These are phyloP conservation scores for Euryodendron excelsum DNA, from an alignment of 148 eudicot genomes.

Conservation along the genomic window DNA sequence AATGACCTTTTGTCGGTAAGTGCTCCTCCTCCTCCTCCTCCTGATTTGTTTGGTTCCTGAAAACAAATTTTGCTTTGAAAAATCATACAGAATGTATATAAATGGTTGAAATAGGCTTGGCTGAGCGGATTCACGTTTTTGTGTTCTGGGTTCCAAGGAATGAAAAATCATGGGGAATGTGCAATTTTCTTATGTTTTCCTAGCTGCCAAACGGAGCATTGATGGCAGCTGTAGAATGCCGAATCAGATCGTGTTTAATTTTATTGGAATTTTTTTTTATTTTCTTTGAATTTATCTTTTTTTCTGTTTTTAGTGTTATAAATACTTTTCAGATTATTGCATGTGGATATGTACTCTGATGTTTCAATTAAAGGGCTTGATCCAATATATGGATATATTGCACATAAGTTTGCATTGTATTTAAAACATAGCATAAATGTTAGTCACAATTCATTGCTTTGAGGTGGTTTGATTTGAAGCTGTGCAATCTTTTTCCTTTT, in stretches of 20 bases:
- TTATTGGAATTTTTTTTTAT: neutral
- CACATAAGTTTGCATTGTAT: neutral
- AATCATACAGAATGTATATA: neutral
- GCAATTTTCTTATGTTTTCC: neutral
- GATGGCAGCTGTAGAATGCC: neutral
- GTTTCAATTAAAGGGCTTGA: neutral
- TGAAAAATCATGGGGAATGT: neutral
- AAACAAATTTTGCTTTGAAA: neutral
- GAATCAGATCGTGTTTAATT: slow-evolving; percentile 1
- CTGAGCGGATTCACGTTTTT: neutral
- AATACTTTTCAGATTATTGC: neutral
- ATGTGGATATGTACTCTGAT: neutral
- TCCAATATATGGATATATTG: neutral
- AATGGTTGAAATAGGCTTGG: neutral
- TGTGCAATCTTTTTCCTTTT: neutral
- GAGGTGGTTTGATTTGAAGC: neutral
- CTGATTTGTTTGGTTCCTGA: neutral
- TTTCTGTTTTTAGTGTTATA: neutral
- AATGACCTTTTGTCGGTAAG: slow-evolving; percentile 51
- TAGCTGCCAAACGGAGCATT: neutral
- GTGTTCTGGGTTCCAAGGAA: too few relatives aligned
- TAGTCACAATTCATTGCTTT: neutral
- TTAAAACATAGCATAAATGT: neutral
- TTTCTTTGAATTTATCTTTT: neutral
- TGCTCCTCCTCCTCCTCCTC: neutral